phyloP scores from a whole-genome alignment of 2,329 filamentous ascomycete species.

The Magnaporthiopsis rhizophila region DNA sequence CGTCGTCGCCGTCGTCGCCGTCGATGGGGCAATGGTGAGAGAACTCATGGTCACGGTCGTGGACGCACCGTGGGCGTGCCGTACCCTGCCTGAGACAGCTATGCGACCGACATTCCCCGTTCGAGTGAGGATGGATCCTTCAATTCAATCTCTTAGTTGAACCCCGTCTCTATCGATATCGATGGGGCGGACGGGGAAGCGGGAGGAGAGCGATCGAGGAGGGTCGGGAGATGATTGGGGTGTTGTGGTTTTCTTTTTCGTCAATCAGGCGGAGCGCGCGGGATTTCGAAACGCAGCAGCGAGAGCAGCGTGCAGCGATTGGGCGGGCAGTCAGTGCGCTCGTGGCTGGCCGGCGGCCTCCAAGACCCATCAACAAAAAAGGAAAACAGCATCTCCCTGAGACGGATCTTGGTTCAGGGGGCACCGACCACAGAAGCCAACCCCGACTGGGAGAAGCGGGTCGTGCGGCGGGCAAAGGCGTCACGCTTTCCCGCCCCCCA shows the following conservation, averaged over 20 bases:
- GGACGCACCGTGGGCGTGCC: neutral
- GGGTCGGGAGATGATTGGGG: no score
- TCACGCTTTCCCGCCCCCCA: neutral
- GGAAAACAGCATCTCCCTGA: neutral
- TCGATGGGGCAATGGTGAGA: neutral
- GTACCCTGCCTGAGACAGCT: neutral
- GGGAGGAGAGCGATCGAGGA: neutral
- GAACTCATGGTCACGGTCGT: conserved; percentile 1
- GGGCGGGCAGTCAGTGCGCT: neutral
- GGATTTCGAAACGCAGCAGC: neutral
- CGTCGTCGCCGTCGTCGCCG: neutral
- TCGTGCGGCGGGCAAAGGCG: neutral
- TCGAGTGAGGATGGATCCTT: neutral
- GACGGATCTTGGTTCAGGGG: neutral
- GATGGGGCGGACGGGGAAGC: neutral
- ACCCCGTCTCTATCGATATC: neutral
- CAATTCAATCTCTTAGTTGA: neutral
- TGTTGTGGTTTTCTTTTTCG: neutral
- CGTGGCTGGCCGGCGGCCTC: neutral
- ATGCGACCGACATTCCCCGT: conserved; percentile 4
- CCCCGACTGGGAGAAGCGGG: neutral
- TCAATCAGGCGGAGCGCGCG: neutral
- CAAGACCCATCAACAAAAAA: neutral
- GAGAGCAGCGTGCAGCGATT: neutral
- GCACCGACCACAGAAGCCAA: neutral